Evolutionary conservation across 1,284 basidiomycete genomes (phyloP), one percentile per base, ranked within the genome.

Genomic region (Schizopora paradoxa): DNA sequence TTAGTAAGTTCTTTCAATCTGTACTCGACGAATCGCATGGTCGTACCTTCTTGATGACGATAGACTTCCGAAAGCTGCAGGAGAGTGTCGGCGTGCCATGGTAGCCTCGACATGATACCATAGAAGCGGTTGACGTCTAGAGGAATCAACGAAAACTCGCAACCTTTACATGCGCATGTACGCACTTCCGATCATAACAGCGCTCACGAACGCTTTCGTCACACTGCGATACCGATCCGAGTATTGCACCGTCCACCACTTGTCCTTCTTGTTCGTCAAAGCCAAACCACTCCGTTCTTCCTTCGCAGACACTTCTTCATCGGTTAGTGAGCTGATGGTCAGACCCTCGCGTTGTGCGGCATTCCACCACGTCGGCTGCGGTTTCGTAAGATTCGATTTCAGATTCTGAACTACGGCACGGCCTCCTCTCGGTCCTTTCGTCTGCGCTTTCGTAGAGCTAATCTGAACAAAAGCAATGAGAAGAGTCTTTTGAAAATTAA

Each of bases 21-120:
- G 11, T 5, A 11, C 6, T 16, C 2, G 6, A 7, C 35, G 21
- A 21, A 32, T 6, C 16, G 14, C 5, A 43, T 23, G 21, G 18
- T 49, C 66, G 34, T 36, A 88, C 89, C 88, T 72, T 91, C 89
- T 56, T 89, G 77, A 60, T 93, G 85, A 28, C 84, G 75, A 59
- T 83, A 89, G 2, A 93, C 76, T 58, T 90, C 87, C 1, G 87
- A 82, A 19, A 95, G 71, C 58, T 96, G 92, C 1, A 96, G 72
- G 0, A 94, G 70, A 0, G 92, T 94, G 62, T 97, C 93, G 1
- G 84, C 87, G 56, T 96, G 93, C 77, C 91, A 96, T 0, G 82
- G 82, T 33, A 80, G 68, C 34, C 67, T 69, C 11, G 72, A 65
- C 11, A 85, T 49, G 6, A 87, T 65, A 16, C 72, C 66, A 62